Percentiles rank a stretch among this genome's conserved stretches.
These are phyloP conservation scores for Arxiozyma slooffiae DNA, from an alignment of 1,139 yeast species.

Conservation along the genomic window DNA sequence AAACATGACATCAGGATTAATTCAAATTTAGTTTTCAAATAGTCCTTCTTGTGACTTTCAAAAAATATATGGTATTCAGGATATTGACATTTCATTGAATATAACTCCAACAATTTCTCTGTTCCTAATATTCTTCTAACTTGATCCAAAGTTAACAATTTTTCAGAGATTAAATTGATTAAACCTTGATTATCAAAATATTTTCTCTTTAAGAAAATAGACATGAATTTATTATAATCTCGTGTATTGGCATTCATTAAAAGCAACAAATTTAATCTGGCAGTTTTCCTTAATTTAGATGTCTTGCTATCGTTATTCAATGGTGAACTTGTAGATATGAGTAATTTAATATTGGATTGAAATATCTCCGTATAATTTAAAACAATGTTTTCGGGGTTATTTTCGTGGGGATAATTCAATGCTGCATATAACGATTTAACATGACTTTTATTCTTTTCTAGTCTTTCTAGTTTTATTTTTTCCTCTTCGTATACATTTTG, in stretches of 20 bases:
- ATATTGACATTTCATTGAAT: conserved; percentile 4
- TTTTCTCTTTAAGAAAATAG: conserved; percentile 27
- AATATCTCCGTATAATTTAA: conserved; percentile 25
- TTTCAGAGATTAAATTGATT: conserved; percentile 19
- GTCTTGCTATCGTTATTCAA: conserved; percentile 3
- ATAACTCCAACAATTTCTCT: conserved; percentile 13
- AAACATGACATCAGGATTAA: conserved; percentile 14
- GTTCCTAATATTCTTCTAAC: conserved; percentile 21
- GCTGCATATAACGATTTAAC: conserved; percentile 12
- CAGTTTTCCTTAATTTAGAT: conserved; percentile 6
- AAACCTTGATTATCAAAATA: conserved; percentile 19
- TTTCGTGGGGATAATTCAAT: conserved; percentile 9
- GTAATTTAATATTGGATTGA: conserved; percentile 22
- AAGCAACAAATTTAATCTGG: conserved; percentile 18
- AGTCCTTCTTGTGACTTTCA: conserved; percentile 19
- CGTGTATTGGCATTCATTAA: conserved; percentile 18
- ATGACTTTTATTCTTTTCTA: conserved; percentile 16
- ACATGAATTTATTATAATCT: conserved; percentile 27
- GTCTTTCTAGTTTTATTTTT: conserved; percentile 18
- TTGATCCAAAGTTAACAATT: conserved; percentile 24
- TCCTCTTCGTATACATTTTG: conserved; percentile 26
- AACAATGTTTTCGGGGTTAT: conserved; percentile 1
- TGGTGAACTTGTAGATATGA: conserved; percentile 9
- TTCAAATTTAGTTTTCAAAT: conserved; percentile 18
- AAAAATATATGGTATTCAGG: conserved; percentile 11